A percentile compares a stretch with the other conserved stretches of the same genome.
Evolutionary conservation across 2,329 filamentous ascomycete genomes (phyloP).

Genomic region (Nigrospora oryzae): DNA sequence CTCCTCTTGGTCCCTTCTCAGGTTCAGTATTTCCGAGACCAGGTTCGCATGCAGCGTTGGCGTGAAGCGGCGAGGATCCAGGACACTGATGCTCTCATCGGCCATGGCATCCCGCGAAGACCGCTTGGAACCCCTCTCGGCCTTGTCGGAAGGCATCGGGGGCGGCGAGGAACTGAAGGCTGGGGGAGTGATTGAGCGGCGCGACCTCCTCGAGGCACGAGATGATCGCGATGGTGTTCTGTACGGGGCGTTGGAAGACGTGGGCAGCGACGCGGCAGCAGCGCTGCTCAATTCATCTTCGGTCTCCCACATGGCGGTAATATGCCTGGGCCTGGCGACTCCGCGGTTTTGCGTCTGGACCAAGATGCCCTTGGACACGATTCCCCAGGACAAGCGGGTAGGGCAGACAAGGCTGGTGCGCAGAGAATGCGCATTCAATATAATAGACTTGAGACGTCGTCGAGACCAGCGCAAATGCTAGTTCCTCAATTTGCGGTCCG

Average conservation of each 20-base stretch:
- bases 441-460: too few species aligned
- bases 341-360: not conserved
- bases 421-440: too few species aligned
- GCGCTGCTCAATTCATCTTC: conserved; percentile 53
- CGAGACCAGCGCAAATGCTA: too few species aligned
- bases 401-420: too few species aligned
- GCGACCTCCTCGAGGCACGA: conserved; percentile 50
- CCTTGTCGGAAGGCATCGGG: conserved; percentile 31
- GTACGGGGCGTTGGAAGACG: conserved; percentile 64
- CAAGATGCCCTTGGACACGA: too few species aligned
- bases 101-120: conserved; percentile 49
- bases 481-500: too few species aligned
- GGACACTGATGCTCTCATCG: conserved; percentile 63
- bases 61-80: conserved; percentile 89
- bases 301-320: conserved; percentile 52
- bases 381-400: too few species aligned
- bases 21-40: conserved; percentile 83
- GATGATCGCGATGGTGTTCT: conserved; percentile 67
- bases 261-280: conserved; percentile 54
- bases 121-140: conserved; percentile 38
- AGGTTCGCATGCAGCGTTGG: conserved; percentile 90
- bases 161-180: conserved; percentile 46
- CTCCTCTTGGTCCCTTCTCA: conserved; percentile 84
- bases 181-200: conserved; percentile 59
- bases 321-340: conserved; percentile 3